These are phyloP conservation scores for Diplodia mutila DNA, from an alignment of 2,329 filamentous ascomycete genomes.

Conservation along the genomic window DNA sequence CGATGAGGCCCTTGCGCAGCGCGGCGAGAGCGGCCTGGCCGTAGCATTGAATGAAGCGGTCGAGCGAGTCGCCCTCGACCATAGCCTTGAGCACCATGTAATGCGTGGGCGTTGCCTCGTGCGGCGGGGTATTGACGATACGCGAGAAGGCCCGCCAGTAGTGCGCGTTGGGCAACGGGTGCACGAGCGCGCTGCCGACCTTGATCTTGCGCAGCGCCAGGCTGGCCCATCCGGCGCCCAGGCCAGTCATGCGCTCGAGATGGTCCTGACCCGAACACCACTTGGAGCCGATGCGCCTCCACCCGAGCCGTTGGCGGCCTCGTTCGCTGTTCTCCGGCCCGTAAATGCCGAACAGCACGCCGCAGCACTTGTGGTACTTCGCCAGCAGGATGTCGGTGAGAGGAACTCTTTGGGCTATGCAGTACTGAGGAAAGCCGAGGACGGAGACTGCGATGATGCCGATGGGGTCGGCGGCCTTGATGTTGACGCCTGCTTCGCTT, in stretches of 20 bases:
- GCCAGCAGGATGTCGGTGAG: conserved; percentile 85
- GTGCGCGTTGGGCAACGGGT: conserved; percentile 69
- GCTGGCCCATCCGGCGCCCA: conserved; percentile 82
- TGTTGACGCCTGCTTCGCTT: conserved; percentile 44
- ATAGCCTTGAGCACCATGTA: conserved; percentile 56
- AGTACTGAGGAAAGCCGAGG: conserved; percentile 6
- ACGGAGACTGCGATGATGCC: conserved; percentile 63
- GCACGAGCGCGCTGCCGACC: conserved; percentile 52
- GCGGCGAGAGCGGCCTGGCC: conserved; percentile 75
- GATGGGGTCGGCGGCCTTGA: conserved; percentile 68
- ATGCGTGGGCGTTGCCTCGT: conserved; percentile 53
- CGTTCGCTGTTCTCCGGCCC: conserved; percentile 71
- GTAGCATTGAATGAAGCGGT: conserved; percentile 79
- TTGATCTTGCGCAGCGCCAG: conserved; percentile 73
- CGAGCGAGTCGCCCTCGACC: conserved; percentile 63
- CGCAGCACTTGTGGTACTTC: conserved; percentile 80
- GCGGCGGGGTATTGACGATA: conserved; percentile 74
- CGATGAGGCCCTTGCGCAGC: conserved; percentile 45
- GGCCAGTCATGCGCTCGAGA: conserved; percentile 78
- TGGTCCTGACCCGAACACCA: conserved; percentile 75
- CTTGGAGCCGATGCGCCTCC: conserved; percentile 35
- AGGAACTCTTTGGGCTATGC: conserved; percentile 53
- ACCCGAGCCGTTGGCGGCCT: conserved; percentile 40
- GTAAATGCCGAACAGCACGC: conserved; percentile 81
- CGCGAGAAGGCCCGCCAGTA: conserved; percentile 82